Base-by-base conservation (phyloP, 306 rosid species). In the Cucumis melo region DNA sequence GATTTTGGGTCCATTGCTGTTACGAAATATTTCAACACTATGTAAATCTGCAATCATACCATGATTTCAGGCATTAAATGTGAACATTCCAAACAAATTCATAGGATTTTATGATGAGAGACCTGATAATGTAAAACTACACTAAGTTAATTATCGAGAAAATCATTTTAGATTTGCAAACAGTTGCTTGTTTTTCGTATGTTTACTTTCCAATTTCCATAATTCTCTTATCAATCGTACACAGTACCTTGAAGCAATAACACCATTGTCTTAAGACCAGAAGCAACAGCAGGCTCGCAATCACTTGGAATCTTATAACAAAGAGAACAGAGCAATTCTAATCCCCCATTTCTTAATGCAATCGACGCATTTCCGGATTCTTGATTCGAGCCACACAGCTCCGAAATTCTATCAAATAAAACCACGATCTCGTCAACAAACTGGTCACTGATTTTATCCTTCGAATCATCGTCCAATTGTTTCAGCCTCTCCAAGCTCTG, bases 301-400 rank as follows among this genome's bases (percentile, higher is more conserved):
- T 78, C 85, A 23, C 12, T 46, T 8, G 55, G 74, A 76, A 87
- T 77, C 83, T 87, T 89, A 19, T 87, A 86, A 71, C 89, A 87
- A 53, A 90, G 44, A 48, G 89, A 87, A 58, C 90, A 91, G 57
- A 83, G 51, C 85, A 94, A 77, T 51, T 88, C 86, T 50, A 94
- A 78, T 32, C 87, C 95, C 5, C 92, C 92, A 75, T 92, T 92
- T 79, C 83, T 90, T 2, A 93, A 74, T 0, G 95, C 96, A 77
- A 94, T 84, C 12, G 95, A 89, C 0, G 86, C 87, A 84, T 85
- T 84, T 17, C 85, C 89, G 13, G 89, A 85, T 48, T 85, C 90
- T 42, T 81, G 65, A 6, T 38, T 75, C 6, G 65, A 76, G 10
- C 58, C 55, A 59, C 95, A 90, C 44, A 88, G 70, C 60, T 84